Evolutionary conservation across 179 eudicot species (phyloP), one percentile per base, ranked within the genome.

Genomic region (Amaranthus tricolor): DNA sequence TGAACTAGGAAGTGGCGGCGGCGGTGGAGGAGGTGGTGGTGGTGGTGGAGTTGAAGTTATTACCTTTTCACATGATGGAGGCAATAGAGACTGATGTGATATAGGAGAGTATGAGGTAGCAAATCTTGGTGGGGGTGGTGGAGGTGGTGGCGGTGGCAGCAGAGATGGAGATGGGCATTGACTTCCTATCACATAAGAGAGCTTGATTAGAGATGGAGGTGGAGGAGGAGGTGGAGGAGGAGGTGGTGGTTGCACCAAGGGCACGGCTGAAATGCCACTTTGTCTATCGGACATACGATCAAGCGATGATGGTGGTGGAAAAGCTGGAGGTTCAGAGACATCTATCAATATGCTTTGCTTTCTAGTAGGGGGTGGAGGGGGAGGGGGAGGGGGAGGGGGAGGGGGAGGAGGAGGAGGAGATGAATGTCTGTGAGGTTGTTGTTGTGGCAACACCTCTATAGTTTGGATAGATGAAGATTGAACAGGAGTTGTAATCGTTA

Each of bases 351-450:
- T 43, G 43, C 15, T 43, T 49, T 15, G 54, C 3, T n/a, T 48
- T n/a, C 58, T 54, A 2, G 5, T 40, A 12, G 61, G 70, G 61
- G 67, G 52, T 12, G 68, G 77, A 5, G 54, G 78, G 8, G 62
- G 62, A 11, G 76, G 66, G 5, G 74, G 82, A 4, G 74, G 61
- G 5, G 77, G 71, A 57, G 77, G 57, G 43, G 59, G 63, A 7
- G 82, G 71, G 45, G 78, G 66, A 13, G 78, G 73, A 24, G 78
- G 79, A 0, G 77, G 71, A 16, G 74, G 72, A 6, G 79, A 72
- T 9, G 77, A 76, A 7, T 78, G 68, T 13, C 52, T 50, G 3
- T 45, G 49, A 44, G 68, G 61, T 75, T 24, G 48, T 47, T 73
- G 81, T 62, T 40, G 73, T 31, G 77, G 71, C 59, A 59, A 60